Conservation (phyloP, 805 yeast genomes). For the Yarrowia phangngaensis region DNA sequence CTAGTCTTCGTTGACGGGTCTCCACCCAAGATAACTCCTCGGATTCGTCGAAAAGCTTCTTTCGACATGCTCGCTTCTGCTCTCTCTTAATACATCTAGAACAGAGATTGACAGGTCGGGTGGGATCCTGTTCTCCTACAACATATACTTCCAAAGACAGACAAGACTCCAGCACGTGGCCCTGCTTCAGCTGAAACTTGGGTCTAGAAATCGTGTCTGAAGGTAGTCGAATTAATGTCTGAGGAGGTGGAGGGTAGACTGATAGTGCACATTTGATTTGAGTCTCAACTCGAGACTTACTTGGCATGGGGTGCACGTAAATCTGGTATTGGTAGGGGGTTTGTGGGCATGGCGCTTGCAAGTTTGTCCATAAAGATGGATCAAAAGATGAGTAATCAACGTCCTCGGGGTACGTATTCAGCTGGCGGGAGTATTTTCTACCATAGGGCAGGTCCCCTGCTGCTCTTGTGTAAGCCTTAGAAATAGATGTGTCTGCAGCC, state of each 20-base stretch:
- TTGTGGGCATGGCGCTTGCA: neutral
- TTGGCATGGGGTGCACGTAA: constrained; percentile 53
- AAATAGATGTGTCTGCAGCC: neutral
- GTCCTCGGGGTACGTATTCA: constrained; percentile 22
- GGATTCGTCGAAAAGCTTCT: constrained; percentile 68
- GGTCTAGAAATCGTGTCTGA: constrained; percentile 84
- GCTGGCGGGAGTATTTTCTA: constrained; percentile 14
- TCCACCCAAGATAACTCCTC: constrained; percentile 81
- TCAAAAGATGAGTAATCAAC: constrained; percentile 16
- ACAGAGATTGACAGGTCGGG: constrained; percentile 69
- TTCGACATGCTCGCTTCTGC: constrained; percentile 86
- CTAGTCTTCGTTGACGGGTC: constrained; percentile 68
- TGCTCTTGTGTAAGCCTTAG: constrained; percentile 19
- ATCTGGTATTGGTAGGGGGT: constrained; percentile 18
- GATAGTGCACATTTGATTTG: constrained; percentile 75
- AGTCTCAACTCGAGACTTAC: constrained; percentile 87
- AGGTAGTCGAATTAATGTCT: constrained; percentile 71
- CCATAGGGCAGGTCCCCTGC: constrained; percentile 18
- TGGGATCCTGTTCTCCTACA: constrained; percentile 49
- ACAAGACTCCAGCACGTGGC: constrained; percentile 32
- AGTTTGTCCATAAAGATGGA: constrained; percentile 1
- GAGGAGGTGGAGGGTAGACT: constrained; percentile 73
- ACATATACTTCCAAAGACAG: constrained; percentile 69
- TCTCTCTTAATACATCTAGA: constrained; percentile 87
- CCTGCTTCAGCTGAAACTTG: constrained; percentile 58